Percentiles rank a stretch among this genome's conserved stretches.
Conservation (phyloP, 352 stramenopile species). For the Pythium dissimile region DNA sequence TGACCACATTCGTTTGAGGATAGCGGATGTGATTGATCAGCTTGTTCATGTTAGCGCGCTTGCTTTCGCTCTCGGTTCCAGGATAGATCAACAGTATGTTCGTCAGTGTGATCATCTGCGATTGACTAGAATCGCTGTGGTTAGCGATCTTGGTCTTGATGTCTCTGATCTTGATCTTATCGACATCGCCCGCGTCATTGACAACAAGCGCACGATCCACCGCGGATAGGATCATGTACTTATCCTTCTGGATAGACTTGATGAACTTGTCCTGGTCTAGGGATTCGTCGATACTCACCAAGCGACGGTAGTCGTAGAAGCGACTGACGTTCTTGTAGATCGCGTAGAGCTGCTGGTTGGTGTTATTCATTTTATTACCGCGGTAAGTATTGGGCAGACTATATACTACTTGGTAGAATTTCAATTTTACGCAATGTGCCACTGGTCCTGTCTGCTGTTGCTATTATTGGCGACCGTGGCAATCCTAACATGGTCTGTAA, state of each 20-base stretch:
- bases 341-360: neutral
- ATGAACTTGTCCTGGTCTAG: neutral
- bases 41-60: neutral
- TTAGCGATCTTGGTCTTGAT: neutral
- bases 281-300: neutral
- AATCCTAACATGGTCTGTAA: too few relatives aligned
- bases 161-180: neutral
- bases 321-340: constrained; percentile 1
- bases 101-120: neutral
- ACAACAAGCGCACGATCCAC: neutral
- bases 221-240: neutral
- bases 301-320: neutral
- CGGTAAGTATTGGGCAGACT: too few relatives aligned
- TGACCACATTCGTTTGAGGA: neutral
- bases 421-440: too few relatives aligned
- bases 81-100: neutral
- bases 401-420: too few relatives aligned
- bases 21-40: neutral
- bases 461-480: too few relatives aligned
- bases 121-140: neutral
- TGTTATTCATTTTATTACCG: constrained; percentile 9
- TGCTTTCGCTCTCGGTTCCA: neutral
- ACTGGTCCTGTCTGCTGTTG: too few relatives aligned
- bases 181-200: neutral
- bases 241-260: neutral